Base-by-base conservation (phyloP, 169 alveolate genomes). In the Cryptosporidium sp. region DNA sequence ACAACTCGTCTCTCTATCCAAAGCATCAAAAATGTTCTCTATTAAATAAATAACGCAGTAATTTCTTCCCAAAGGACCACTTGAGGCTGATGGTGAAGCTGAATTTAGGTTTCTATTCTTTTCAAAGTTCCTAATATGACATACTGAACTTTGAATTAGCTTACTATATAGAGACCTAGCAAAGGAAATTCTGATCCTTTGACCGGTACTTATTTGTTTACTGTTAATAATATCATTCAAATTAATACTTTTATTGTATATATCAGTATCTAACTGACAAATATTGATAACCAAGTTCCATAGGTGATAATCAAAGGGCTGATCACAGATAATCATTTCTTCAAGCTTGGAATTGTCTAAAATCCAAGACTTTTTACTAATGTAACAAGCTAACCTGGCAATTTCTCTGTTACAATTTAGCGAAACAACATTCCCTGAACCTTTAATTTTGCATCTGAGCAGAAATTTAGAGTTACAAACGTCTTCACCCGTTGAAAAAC, bases 151-250 rank as follows among this genome's bases (percentile, higher is more conserved):
- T 33, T 65, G 43, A 16, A 35, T 14, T 14, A 65, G 50, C 21
- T 31, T 33, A 41, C 43, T 41, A 39, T 80, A 80, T 29, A 80
- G 55, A 33, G 89, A 37, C 45, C 89, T 80, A 41, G 89, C 89
- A 35, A 65, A 26, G 14, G 89, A 80, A 18, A 80, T 48, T 43
- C 89, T 31, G n/a, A 50, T 50, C 21, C 75, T 80, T 48, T 80
- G 89, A 10, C 89, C 89, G 21, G 59, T 61, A 80, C 89, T 80
- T 3, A 80, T 59, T 39, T 80, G 89, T n/a, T 62, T 80, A 5
- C 51, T 31, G 48, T 65, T 80, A 21, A 80, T 59, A 14, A 35
- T 62, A 23, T 80, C 89, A 18, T 37, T 35, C 8, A 62, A 7
- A 23, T 23, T 62, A 43, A 80, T 59, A 31, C 50, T 41, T 21